Conservation (phyloP, 73 alveolate species). For the Tetrahymena thermophila region DNA sequence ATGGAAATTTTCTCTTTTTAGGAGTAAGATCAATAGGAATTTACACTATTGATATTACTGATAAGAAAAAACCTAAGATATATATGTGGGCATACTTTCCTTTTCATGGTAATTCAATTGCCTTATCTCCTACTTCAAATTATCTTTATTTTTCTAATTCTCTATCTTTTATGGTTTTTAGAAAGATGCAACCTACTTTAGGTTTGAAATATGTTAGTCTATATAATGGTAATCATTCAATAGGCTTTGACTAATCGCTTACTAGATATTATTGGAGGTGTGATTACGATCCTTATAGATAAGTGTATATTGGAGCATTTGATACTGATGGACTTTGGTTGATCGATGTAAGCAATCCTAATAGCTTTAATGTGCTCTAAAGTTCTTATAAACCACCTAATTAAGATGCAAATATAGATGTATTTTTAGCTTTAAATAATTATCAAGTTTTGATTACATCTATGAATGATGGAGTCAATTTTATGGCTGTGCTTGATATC, state of each 20-base stretch:
- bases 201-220: background rate
- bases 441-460: background rate
- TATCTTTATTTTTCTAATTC: background rate
- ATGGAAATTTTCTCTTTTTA: background rate
- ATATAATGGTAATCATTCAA: background rate
- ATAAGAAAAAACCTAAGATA: background rate
- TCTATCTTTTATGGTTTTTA: background rate
- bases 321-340: background rate
- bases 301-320: background rate
- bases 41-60: background rate
- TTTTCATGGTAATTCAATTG: background rate
- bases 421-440: background rate
- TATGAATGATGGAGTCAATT: background rate
- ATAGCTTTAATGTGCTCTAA: background rate
- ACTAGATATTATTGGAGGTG: background rate
- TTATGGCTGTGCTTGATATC: background rate
- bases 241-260: background rate
- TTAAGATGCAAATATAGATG: background rate
- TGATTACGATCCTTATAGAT: background rate
- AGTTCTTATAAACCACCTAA: background rate
- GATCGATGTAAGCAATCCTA: background rate
- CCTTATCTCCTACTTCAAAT: background rate
- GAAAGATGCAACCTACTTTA: background rate
- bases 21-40: background rate
- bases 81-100: background rate